Evolutionary conservation across 768 basidiomycete genomes (phyloP).

Genomic region (Exidia glandulosa): DNA sequence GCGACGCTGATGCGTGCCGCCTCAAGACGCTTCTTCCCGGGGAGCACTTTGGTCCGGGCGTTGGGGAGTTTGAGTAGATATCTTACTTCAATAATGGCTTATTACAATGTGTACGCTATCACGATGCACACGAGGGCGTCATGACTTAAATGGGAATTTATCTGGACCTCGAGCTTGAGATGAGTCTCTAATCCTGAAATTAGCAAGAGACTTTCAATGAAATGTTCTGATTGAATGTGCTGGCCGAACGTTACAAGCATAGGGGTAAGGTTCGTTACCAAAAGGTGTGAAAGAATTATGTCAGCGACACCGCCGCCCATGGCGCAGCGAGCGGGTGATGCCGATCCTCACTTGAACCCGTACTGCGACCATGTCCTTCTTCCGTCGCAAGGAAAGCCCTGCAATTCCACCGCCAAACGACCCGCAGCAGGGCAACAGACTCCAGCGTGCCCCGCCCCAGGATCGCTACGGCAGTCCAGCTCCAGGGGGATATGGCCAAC

Average conservation of each 20-base stretch:
- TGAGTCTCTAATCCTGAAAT: no score
- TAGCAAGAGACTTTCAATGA: no score
- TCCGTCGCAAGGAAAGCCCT: slow-evolving; percentile 54
- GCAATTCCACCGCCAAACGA: slow-evolving; percentile 55
- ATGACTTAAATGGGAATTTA: no score
- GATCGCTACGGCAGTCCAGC: background rate
- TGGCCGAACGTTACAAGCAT: no score
- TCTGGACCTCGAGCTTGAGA: no score
- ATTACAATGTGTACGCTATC: no score
- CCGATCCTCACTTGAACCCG: background rate
- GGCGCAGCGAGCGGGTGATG: background rate
- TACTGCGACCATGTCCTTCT: slow-evolving; percentile 19
- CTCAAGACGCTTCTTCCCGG: slow-evolving; percentile 8
- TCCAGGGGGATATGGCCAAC: background rate
- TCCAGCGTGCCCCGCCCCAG: background rate
- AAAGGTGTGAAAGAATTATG: no score
- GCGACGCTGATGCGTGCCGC: slow-evolving; percentile 9
- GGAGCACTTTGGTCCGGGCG: slow-evolving; percentile 14
- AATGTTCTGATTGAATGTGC: no score
- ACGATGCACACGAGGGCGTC: no score
- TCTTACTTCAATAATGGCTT: no score
- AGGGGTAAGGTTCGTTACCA: no score
- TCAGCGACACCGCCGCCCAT: no score
- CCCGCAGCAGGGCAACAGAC: background rate
- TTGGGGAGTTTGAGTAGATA: background rate